Evolutionary conservation across 345 rosid genomes (phyloP).

Genomic region (Physaria fendleri): DNA sequence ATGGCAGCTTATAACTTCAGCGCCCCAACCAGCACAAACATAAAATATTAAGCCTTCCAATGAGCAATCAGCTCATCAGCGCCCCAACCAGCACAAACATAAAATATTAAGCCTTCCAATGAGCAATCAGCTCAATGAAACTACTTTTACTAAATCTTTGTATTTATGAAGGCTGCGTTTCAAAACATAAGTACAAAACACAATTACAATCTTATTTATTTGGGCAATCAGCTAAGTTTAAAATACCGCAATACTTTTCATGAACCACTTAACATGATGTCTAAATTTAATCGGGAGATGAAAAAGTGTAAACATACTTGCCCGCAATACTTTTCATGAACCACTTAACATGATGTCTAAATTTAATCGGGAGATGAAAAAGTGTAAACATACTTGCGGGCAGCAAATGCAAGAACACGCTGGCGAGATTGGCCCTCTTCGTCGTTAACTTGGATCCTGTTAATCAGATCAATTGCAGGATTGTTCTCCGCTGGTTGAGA

Average conservation of each 20-base stretch:
- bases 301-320: slow-evolving; percentile 43
- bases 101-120: neutral
- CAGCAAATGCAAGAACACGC: slow-evolving; percentile 92
- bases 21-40: neutral
- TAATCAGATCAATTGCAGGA: slow-evolving; percentile 86
- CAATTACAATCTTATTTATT: neutral
- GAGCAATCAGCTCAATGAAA: neutral
- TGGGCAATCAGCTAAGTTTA: neutral
- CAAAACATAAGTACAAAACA: neutral
- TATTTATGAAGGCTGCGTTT: neutral
- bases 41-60: neutral
- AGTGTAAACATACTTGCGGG: slow-evolving; percentile 58
- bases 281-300: neutral
- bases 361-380: neutral
- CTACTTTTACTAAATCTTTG: neutral
- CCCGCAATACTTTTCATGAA: neutral
- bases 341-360: no score
- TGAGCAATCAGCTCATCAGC: slow-evolving; percentile 3
- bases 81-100: neutral
- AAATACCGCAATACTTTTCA: neutral
- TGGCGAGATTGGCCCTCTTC: slow-evolving; percentile 99
- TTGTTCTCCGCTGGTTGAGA: slow-evolving; percentile 60
- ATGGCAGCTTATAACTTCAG: slow-evolving; percentile 2
- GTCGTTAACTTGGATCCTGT: slow-evolving; percentile 70
- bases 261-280: no score